phyloP scores from a whole-genome alignment of 2,329 filamentous ascomycete species.

The Xylogone sp. region DNA sequence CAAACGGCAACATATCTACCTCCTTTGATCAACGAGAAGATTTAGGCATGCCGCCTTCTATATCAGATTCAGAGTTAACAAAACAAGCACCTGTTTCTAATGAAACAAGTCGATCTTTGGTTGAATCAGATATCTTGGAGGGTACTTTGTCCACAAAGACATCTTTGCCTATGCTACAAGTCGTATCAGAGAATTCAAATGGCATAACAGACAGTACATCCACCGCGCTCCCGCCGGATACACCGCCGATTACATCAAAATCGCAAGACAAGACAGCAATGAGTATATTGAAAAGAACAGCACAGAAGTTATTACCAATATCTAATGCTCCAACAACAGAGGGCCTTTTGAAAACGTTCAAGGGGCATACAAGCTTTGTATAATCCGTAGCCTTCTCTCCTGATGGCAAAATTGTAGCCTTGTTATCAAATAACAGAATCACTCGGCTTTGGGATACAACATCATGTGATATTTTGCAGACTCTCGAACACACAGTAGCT shows the following conservation, averaged over 20 bases:
- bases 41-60: too few relatives aligned
- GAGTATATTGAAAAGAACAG: slow-evolving; percentile 1
- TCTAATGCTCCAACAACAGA: neutral
- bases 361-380: too few relatives aligned
- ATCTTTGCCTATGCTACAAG: neutral
- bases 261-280: slow-evolving; percentile 2
- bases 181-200: neutral
- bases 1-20: too few relatives aligned
- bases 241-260: neutral
- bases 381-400: too few relatives aligned
- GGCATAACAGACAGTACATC: neutral
- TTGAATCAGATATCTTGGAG: neutral
- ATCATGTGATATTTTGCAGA: slow-evolving; percentile 2
- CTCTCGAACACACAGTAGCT: slow-evolving; percentile 1
- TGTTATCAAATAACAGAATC: too few relatives aligned
- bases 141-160: neutral
- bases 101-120: neutral
- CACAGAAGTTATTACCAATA: neutral
- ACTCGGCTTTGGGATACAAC: too few relatives aligned
- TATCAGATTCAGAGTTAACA: neutral
- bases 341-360: neutral
- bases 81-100: neutral
- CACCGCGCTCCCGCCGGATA: neutral
- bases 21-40: too few relatives aligned
- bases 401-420: too few relatives aligned